Evolutionary conservation across 495 filamentous ascomycete genomes (phyloP).

Genomic region (Penicillium turbatum): DNA sequence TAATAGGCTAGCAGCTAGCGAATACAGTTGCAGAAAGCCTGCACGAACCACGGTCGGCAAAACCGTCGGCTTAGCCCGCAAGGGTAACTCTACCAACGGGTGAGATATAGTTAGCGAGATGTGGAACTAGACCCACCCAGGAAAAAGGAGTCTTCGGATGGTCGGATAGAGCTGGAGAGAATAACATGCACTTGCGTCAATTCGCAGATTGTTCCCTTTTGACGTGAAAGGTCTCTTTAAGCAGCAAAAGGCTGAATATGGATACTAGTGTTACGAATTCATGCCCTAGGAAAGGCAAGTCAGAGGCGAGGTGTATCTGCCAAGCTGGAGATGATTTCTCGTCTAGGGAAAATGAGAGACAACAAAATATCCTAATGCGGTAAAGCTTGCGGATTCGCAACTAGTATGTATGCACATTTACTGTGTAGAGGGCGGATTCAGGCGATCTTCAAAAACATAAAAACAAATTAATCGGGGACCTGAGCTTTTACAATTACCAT

Average conservation of each 20-base stretch:
- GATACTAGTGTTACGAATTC: neutral
- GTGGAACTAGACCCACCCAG: constrained; percentile 22
- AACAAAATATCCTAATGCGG: neutral
- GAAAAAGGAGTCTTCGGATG: constrained; percentile 21
- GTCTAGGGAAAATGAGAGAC: neutral
- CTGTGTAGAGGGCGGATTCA: neutral
- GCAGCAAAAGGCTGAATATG: neutral
- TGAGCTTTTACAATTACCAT: neutral
- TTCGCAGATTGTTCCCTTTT: neutral
- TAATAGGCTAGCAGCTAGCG: neutral
- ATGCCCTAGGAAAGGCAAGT: neutral
- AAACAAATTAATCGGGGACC: neutral
- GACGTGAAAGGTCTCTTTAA: neutral
- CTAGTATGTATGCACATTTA: neutral
- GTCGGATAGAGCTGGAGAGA: constrained; percentile 15
- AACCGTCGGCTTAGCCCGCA: constrained; percentile 29
- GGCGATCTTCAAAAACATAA: neutral
- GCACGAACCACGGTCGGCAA: constrained; percentile 24
- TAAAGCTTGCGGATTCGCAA: neutral
- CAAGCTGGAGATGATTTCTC: neutral
- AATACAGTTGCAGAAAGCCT: constrained; percentile 11
- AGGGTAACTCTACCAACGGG: constrained; percentile 12
- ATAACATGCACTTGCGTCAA: neutral
- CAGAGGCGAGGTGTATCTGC: neutral
- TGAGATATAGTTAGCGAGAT: constrained; percentile 28